Evolutionary conservation across 306 rosid species (phyloP), one percentile per base, ranked within the genome.

Genomic region (Vigna nakashimae): DNA sequence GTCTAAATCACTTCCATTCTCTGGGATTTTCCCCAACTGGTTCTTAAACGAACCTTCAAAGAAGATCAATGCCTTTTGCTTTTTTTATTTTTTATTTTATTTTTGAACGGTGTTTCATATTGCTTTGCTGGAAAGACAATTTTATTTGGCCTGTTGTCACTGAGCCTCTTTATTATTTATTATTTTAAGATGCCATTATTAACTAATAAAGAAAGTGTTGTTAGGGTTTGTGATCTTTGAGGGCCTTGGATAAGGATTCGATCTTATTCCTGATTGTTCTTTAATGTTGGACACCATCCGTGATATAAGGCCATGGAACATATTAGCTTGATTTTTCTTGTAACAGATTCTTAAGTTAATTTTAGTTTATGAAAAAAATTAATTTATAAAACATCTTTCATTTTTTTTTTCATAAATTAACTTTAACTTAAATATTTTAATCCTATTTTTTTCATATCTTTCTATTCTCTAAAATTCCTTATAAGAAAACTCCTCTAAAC

Each of bases 51-150:
- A 75, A 17, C 51, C 9, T 62, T 16, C 60, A 28, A 71, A 17
- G 74, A 83, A 62, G 13, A 7, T 32, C 46, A 62, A 5, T 30
- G 22, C 45, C 32, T 60, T 28, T 60, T 14, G 40, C 20, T 13
- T 59, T 40, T 59, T 24, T 24, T 1, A 11, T 28, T 60, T 28
- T 17, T 10, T 13, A 26, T 6, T 58, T 57, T 24, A 2, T 57
- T 26, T 58, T 59, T 59, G 20, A 59, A 59, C 0, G 42, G 42
- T 59, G 69, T 60, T 69, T 78, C 77, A 74, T 83, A 73, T 83
- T 82, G 75, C 82, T 77, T 65, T 69, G 74, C 55, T 83, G 78
- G 69, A 83, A 66, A 68, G 81, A 46, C 64, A 20, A 45, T 3
- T 59, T 59, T 15, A 22, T 45, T 65, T 56, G 56, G 17, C 7